Evolutionary conservation across 345 rosid genomes (phyloP), one percentile per base, ranked within the genome.

Genomic region (Populus ilicifolia): DNA sequence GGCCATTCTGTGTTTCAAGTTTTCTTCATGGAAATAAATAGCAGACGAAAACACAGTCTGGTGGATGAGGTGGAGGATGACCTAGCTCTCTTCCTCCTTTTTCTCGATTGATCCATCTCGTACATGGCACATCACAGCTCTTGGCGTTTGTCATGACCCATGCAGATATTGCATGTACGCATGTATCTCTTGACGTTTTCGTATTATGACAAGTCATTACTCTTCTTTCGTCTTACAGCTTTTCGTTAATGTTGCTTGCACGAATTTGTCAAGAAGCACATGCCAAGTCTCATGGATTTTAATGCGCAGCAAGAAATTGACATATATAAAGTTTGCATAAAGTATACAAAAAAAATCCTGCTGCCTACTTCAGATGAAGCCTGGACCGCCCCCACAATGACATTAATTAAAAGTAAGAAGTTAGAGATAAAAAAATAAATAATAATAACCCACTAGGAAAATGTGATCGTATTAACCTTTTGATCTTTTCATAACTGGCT

Each of bases 121-220:
- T n/a, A 0, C 5, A 9, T 10, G 29, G 27, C 63, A 59, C 63
- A 1, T 59, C 64, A 9, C 14, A 23, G 4, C 64, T 59, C 9
- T 21, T 1, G 1, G 6, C 27, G 4, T 10, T 23, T 13, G 12
- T 4, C 63, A 9, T 41, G 44, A 10, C 27, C 27, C 29, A 21
- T 56, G 13, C 63, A 52, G n/a, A 20, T 20, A 18, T 18, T 52
- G 8, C 10, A 52, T 52, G 59, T 0, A 1, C 59, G 27, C 14
- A 20, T 29, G 17, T 38, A 7, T 66, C 5, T 33, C 36, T 33
- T 33, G 36, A 33, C 36, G 59, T 59, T 29, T 30, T 30, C 35
- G 0, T 62, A n/a, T 43, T 20, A 41, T 72, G 76, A 67, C 73
- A 66, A 5, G 59, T 78, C 80, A 72, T 66, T 38, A 2, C 50